Evolutionary conservation across 73 alveolate genomes (phyloP), one percentile per base, ranked within the genome.

Genomic region (Blepharisma stoltei): DNA sequence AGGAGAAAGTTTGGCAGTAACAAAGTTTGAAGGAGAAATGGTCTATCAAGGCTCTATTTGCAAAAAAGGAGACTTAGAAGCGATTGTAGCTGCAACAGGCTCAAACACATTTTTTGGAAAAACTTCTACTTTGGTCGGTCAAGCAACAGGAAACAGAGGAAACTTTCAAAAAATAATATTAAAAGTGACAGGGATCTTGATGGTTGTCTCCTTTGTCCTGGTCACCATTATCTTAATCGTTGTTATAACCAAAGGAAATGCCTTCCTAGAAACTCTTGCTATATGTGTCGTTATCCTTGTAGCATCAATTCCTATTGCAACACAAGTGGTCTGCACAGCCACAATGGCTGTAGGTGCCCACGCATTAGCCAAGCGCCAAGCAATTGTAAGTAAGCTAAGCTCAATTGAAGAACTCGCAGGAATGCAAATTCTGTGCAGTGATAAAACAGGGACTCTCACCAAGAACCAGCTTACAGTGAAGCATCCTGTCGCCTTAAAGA

Each of bases 391-490:
- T 68, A 87, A 90, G 32, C 80, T 90, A 71, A 85, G 88, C 18
- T 85, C 97, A 45, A 83, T 92, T 49, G 97, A 92, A 54, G 90
- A 90, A 14, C 85, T 90, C 7, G 98, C 96, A 32, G 81, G 93
- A 54, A 92, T 90, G 76, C 70, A 92, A n/a, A 86, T 94, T 80
- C 85, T 92, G 44, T 92, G 96, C 91, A 81, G 89, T 23, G 96
- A 90, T 77, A 92, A 92, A 78, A 90, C 98, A 7, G 95, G 97
- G 23, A 90, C 97, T 6, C 78, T 92, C 14, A 89, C 94, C 46
- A 49, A 73, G 46, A 88, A 87, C 53, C 71, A 45, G 68, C 60
- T 88, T 88, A 83, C 93, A 18, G 87, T 84, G 46, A 9, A 75
- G 77, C 48, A 71, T 14, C 49, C 45, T 21, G 53, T 25, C 43